phyloP scores from a whole-genome alignment of 352 stramenopile genomes.

The Phytophthora crassamura region DNA sequence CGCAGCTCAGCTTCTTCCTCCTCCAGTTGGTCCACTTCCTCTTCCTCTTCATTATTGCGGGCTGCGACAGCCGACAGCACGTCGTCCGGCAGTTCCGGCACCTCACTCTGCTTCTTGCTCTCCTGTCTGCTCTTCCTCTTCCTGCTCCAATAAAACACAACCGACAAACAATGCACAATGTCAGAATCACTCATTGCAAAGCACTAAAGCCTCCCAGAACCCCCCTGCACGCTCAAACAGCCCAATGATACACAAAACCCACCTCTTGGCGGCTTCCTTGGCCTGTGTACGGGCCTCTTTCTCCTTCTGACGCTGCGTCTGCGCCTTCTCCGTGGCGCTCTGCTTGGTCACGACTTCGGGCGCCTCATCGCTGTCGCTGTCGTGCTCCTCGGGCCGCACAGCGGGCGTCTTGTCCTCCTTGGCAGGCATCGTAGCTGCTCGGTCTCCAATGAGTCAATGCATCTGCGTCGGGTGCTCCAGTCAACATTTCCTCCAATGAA shows the following conservation, averaged over 20 bases:
- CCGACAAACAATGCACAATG: slow-evolving; percentile 7
- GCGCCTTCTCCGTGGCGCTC: slow-evolving; percentile 62
- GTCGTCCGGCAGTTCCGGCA: slow-evolving; percentile 64
- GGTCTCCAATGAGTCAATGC: slow-evolving; percentile 18
- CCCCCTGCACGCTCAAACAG: neutral
- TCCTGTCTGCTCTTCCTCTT: slow-evolving; percentile 59
- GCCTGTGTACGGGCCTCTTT: slow-evolving; percentile 53
- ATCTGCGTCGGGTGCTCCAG: slow-evolving; percentile 15
- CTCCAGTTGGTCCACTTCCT: slow-evolving; percentile 48
- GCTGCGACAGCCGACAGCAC: slow-evolving; percentile 73
- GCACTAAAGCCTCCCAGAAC: neutral
- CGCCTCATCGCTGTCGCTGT: slow-evolving; percentile 75
- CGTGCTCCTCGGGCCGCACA: slow-evolving; percentile 26
- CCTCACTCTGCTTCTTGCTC: slow-evolving; percentile 16
- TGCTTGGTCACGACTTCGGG: slow-evolving; percentile 82
- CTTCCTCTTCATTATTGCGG: slow-evolving; percentile 69
- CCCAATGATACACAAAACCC: slow-evolving; percentile 2
- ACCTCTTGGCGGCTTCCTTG: slow-evolving; percentile 56
- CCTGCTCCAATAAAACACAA: slow-evolving; percentile 34
- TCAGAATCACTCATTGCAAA: slow-evolving; percentile 6
- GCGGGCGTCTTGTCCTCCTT: slow-evolving; percentile 35
- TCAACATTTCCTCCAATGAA: slow-evolving; percentile 47
- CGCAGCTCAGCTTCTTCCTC: slow-evolving; percentile 36
- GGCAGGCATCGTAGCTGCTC: slow-evolving; percentile 23
- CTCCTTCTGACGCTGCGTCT: slow-evolving; percentile 58